Percentiles rank a stretch among this genome's conserved stretches.
Evolutionary conservation across 495 filamentous ascomycete species (phyloP).

Genomic region (Xylaria palmicola): DNA sequence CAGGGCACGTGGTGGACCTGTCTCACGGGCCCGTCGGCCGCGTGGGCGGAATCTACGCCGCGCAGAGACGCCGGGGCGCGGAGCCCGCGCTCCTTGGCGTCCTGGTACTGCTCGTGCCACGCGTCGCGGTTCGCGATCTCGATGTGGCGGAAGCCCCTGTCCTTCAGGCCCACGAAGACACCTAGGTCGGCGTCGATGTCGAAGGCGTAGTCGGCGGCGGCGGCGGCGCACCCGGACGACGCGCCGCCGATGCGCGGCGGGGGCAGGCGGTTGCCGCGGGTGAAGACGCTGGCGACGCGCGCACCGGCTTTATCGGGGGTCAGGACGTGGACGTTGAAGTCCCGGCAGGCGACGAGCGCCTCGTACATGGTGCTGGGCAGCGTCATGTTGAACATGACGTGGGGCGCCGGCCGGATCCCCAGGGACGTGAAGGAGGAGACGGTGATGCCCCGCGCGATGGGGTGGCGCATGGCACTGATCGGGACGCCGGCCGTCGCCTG

Average conservation of each 20-base stretch:
- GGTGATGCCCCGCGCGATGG: constrained; percentile 61
- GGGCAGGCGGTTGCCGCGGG: constrained; percentile 18
- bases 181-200: constrained; percentile 12
- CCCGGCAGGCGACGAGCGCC: constrained; percentile 49
- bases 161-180: constrained; percentile 4
- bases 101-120: constrained; percentile 12
- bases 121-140: constrained; percentile 8
- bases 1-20: constrained; percentile 8
- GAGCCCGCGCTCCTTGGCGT: constrained; percentile 4
- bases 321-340: constrained; percentile 53
- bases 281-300: constrained; percentile 43
- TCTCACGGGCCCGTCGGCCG: neutral
- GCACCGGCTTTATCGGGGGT: constrained; percentile 40
- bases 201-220: neutral
- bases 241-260: neutral
- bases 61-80: neutral
- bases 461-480: constrained; percentile 10
- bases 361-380: constrained; percentile 68
- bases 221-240: too few species aligned
- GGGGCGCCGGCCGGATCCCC: constrained; percentile 61
- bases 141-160: neutral
- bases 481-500: constrained; percentile 28
- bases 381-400: constrained; percentile 77
- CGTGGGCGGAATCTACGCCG: neutral
- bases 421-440: constrained; percentile 83